Base-by-base conservation (phyloP, 2,329 filamentous ascomycete genomes). In the Ascochyta viciae-villosae region DNA sequence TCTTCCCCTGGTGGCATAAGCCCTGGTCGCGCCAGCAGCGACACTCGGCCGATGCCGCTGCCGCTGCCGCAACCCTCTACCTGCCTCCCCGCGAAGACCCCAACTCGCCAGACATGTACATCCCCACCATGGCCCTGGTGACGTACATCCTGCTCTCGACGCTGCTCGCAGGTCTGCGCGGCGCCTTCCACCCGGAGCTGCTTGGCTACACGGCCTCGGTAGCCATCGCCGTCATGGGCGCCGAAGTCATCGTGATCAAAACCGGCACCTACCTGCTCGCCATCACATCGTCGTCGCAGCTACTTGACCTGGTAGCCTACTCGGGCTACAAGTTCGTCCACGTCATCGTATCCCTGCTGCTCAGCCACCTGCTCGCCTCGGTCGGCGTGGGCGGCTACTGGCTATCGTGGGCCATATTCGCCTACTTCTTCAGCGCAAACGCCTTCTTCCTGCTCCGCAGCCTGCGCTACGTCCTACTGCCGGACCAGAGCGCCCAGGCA, bases 31-130 rank as follows among this genome's bases (percentile, higher is more conserved):
- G 96, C 64, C 92, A 96, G 76, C 91, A 96, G 83, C 89, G 53
- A 65, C 89, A 88, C 50, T 34, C 60, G 9, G 29, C 47, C 39
- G 66, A 68, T 45, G 53, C 66, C 2, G 33, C 61, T 2, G 55
- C 55, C 13, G 61, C 62, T 0, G 51, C 55, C 12, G 53, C 64
- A 2, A 58, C 61, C 0, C 58, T 68, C 23, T 99, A 95, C 77
- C 84, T 97, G 7, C 92, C 95, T 5, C 95, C 95, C 2, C 85
- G 95, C 62, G 94, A 99, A 76, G 95, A 99, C 73, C 83, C 98
- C 77, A 99, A 99, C 79, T 96, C 92, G 63, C 95, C 96, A 15
- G 95, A 99, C 78, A 98, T 99, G 93, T 99, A 99, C 80, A 99
- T 99, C 68, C 93, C 93, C 15, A 75, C 96, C 71, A 99, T 99